phyloP scores from a whole-genome alignment of 768 basidiomycete genomes.

The Russula abietina region DNA sequence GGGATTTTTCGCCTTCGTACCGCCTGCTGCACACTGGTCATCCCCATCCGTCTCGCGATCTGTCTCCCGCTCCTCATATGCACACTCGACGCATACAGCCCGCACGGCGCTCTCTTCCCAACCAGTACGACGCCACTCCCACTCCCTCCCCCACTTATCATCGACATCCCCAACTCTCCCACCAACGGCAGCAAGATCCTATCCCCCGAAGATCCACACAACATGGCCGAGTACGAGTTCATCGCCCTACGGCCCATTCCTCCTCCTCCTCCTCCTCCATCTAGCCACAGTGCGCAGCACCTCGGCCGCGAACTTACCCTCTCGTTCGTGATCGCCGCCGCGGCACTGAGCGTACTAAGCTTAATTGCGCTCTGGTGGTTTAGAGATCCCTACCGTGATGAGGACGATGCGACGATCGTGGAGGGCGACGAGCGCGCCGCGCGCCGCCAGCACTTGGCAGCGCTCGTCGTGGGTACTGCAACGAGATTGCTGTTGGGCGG shows the following conservation, averaged over 20 bases:
- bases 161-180: background rate
- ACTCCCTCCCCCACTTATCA: background rate
- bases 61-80: constrained; percentile 23
- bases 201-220: constrained; percentile 4
- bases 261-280: background rate
- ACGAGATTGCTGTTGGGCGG: constrained; percentile 15
- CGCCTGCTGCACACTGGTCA: constrained; percentile 19
- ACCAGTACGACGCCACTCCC: background rate
- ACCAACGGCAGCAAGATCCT: background rate
- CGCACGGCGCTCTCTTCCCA: constrained; percentile 1
- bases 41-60: constrained; percentile 23
- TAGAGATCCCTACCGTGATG: background rate
- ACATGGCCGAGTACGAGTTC: background rate
- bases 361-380: constrained; percentile 12
- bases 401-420: constrained; percentile 17
- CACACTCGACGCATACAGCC: constrained; percentile 19
- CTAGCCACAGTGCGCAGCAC: background rate
- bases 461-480: constrained; percentile 5
- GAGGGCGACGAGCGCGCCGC: background rate
- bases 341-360: constrained; percentile 13
- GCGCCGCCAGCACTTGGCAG: background rate
- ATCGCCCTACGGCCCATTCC: constrained; percentile 2
- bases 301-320: constrained; percentile 12
- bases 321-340: constrained; percentile 15
- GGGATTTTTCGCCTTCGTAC: constrained; percentile 19